Conservation (phyloP, 768 basidiomycete species). For the Pilatotrama ljubarskyi region DNA sequence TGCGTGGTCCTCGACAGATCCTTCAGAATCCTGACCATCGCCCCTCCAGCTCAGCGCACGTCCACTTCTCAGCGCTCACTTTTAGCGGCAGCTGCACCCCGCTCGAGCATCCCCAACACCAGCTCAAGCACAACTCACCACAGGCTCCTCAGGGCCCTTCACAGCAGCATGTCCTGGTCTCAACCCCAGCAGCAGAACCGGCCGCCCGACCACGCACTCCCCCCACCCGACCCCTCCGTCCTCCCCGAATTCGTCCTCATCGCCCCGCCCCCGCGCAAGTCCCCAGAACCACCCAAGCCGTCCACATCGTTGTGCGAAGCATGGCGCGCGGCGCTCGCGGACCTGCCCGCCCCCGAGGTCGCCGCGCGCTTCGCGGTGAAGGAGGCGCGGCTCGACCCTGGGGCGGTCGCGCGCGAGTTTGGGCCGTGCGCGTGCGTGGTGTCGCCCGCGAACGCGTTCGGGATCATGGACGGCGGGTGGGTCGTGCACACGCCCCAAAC, state of each 20-base stretch:
- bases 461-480: constrained; percentile 27
- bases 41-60: too few species aligned
- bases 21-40: too few species aligned
- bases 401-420: constrained; percentile 7
- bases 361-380: constrained; percentile 11
- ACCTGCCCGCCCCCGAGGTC: background rate
- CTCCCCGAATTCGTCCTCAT: constrained; percentile 8
- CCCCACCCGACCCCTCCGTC: constrained; percentile 5
- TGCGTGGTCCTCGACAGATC: too few species aligned
- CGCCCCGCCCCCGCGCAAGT: constrained; percentile 6
- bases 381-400: constrained; percentile 7
- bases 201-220: background rate
- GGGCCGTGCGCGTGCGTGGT: constrained; percentile 22
- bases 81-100: too few species aligned
- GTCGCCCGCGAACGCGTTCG: constrained; percentile 26
- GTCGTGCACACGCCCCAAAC: background rate
- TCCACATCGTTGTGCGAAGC: constrained; percentile 4
- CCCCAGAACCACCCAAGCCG: background rate
- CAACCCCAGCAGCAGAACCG: background rate
- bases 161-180: background rate
- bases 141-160: too few species aligned
- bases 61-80: too few species aligned
- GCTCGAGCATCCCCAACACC: too few species aligned
- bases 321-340: constrained; percentile 8
- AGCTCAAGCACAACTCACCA: too few species aligned